phyloP scores from a whole-genome alignment of 306 rosid species.

The Prunus mume region DNA sequence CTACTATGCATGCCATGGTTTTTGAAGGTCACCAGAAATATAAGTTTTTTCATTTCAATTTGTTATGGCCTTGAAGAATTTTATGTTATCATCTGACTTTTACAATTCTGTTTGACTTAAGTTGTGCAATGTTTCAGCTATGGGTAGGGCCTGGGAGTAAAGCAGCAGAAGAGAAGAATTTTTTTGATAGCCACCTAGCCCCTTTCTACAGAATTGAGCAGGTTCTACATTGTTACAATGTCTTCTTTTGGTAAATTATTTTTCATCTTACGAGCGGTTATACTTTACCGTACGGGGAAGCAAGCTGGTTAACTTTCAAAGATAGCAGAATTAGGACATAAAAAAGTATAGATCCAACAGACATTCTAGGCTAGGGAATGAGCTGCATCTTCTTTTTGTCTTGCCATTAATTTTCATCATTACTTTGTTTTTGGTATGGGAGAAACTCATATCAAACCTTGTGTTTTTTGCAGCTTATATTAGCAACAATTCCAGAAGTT shows the following conservation, averaged over 20 bases:
- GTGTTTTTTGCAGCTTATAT: constrained; percentile 52
- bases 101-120: constrained; percentile 18
- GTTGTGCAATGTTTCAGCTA: constrained; percentile 58
- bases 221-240: constrained; percentile 40
- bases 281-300: background rate
- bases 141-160: constrained; percentile 99
- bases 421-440: background rate
- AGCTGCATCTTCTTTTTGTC: background rate
- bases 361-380: background rate
- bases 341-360: background rate
- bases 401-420: background rate
- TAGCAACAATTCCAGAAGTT: constrained; percentile 72
- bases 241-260: constrained; percentile 1
- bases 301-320: background rate
- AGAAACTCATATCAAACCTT: constrained; percentile 1
- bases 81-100: background rate
- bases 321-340: background rate
- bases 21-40: background rate
- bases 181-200: constrained; percentile 85
- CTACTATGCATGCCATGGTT: background rate
- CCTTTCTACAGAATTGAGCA: constrained; percentile 99
- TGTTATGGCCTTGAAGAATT: background rate
- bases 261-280: constrained; percentile 15
- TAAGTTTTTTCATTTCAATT: background rate
- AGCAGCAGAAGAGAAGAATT: constrained; percentile 87